Evolutionary conservation across 441 rosid genomes (phyloP).

Genomic region (Aquilaria agallochum): DNA sequence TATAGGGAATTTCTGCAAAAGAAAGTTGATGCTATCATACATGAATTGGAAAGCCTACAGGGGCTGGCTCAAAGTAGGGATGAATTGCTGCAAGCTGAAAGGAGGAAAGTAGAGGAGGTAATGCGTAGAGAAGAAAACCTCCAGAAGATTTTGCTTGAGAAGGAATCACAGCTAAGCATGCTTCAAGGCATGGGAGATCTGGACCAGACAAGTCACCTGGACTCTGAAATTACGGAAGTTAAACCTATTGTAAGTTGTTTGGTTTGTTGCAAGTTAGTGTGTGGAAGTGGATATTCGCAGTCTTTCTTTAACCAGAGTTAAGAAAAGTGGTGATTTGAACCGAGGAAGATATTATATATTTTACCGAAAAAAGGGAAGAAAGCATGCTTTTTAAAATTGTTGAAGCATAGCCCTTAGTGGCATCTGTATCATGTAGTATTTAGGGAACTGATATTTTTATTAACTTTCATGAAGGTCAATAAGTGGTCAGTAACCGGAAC

Average conservation of each 20-base stretch:
- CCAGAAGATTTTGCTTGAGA: conserved; percentile 63
- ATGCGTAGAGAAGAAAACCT: conserved; percentile 58
- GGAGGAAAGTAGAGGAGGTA: conserved; percentile 75
- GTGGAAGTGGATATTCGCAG: not conserved
- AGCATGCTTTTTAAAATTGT: no score
- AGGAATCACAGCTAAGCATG: conserved; percentile 59
- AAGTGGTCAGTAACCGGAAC: conserved; percentile 67
- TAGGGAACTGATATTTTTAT: conserved; percentile 10
- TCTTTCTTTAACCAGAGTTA: not conserved
- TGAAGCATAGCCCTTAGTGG: no score
- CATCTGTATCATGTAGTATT: no score
- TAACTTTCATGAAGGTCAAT: conserved; percentile 56
- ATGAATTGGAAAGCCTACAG: conserved; percentile 61
- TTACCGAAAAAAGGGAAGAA: no score
- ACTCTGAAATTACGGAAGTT: conserved; percentile 78
- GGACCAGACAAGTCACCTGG: conserved; percentile 26
- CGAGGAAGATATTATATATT: not conserved
- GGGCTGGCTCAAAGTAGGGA: conserved; percentile 58
- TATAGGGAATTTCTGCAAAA: conserved; percentile 66
- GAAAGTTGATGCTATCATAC: conserved; percentile 49
- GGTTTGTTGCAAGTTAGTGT: conserved; percentile 2
- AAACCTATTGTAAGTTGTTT: conserved; percentile 80
- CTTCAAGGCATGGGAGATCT: conserved; percentile 45
- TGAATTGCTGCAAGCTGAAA: conserved; percentile 66
- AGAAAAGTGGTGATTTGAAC: conserved; percentile 1